Evolutionary conservation across 768 basidiomycete species (phyloP), one percentile per base, ranked within the genome.

Genomic region (Cyclocybe aegerita): DNA sequence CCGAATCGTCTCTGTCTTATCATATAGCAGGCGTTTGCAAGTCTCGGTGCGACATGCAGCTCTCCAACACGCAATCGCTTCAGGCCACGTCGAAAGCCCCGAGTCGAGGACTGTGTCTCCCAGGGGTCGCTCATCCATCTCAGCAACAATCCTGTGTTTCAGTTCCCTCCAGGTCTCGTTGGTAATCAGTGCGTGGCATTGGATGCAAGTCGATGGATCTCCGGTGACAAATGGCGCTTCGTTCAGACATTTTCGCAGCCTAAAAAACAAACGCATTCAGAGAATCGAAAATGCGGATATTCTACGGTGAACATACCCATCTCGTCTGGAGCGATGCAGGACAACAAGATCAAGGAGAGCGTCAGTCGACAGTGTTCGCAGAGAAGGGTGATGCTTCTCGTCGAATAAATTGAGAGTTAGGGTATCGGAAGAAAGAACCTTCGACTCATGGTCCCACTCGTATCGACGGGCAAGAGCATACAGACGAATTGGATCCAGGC

Each of bases 121-220:
- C 11, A 78, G 65, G 4, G 85, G 81, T 8, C 82, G 74, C 7
- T 58, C 54, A 53, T 86, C 85, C 67, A 86, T 78, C 70, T 85
- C 84, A 43, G 70, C 54, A 4, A 79, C 60, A 46, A 85, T 77
- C 41, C 66, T 75, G 56, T 79, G 72, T 60, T 85, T 86, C 48
- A 86, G 71, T 60, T 84, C 81, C 56, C 81, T 72, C 85, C 85
- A 85, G 5, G 81, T 80, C 46, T 77, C 73, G 61, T 86, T 82
- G 53, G 81, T 78, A 37, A 81, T 76, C 14, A 57, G 36, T 2
- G 65, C 64, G 34, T 74, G 67, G 62, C 84, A 86, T 39, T 76
- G 67, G 23, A 74, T 71, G 57, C 85, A 86, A n/a, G 66, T 65
- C n/a, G 76, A 69, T 3, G 71, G 65, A 2, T 60, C 64, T 5